Evolutionary conservation across 2,329 filamentous ascomycete genomes (phyloP).

Genomic region (Colletotrichum cereale): DNA sequence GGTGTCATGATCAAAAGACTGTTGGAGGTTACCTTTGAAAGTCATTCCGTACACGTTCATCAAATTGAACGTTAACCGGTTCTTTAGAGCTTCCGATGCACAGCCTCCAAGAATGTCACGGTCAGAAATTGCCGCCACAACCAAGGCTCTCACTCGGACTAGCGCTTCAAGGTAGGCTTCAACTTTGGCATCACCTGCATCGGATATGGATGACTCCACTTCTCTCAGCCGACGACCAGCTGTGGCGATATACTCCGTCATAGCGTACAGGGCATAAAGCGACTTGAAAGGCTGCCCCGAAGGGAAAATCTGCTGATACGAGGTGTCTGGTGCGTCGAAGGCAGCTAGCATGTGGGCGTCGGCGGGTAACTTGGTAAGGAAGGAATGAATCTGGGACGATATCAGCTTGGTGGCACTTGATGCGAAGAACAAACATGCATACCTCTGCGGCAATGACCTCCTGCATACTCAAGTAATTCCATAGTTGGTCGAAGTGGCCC

Average conservation of each 20-base stretch:
- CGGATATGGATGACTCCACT: background rate
- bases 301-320: conserved; percentile 75
- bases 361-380: conserved; percentile 77
- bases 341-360: conserved; percentile 71
- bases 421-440: conserved; percentile 42
- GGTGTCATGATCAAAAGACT: too few species aligned
- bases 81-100: conserved; percentile 57
- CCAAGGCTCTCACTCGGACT: conserved; percentile 62
- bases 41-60: conserved; percentile 68
- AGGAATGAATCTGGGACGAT: conserved; percentile 71
- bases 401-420: conserved; percentile 40
- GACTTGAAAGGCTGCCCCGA: conserved; percentile 77
- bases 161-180: conserved; percentile 51
- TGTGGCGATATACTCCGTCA: conserved; percentile 70
- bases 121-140: conserved; percentile 61
- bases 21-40: conserved; percentile 60
- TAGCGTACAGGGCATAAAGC: conserved; percentile 77
- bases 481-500: conserved; percentile 85
- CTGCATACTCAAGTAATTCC: conserved; percentile 81
- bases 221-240: conserved; percentile 50
- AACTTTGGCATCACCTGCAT: conserved; percentile 42
- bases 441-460: conserved; percentile 77
- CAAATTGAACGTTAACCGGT: conserved; percentile 65
- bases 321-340: conserved; percentile 66
- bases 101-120: conserved; percentile 26